Conservation (phyloP, 495 filamentous ascomycete species). For the Lentithecium fluviatile region DNA sequence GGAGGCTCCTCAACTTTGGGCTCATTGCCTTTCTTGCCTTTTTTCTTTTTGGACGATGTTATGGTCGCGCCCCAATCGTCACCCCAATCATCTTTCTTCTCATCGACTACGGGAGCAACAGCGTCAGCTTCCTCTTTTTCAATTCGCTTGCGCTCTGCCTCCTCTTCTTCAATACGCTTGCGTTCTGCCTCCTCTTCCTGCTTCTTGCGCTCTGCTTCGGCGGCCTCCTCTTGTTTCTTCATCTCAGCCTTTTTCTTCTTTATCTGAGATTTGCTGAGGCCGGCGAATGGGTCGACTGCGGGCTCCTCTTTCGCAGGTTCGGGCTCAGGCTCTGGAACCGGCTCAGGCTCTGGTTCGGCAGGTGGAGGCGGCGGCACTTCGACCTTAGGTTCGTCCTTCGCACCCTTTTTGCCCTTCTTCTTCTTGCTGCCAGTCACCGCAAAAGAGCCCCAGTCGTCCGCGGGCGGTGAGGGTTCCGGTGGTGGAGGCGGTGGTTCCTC, state of each 20-base stretch:
- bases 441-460: constrained; percentile 26
- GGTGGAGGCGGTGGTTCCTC: constrained; percentile 30
- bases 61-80: not conserved
- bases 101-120: constrained; percentile 28
- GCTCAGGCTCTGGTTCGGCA: constrained; percentile 10
- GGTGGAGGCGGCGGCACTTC: constrained; percentile 2
- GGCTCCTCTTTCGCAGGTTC: constrained; percentile 9
- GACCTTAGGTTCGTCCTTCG: constrained; percentile 5
- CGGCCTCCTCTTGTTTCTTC: not conserved
- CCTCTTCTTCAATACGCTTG: not conserved
- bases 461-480: constrained; percentile 21
- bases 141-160: not conserved
- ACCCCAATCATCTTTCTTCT: constrained; percentile 19
- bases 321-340: constrained; percentile 43
- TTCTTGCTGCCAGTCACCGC: constrained; percentile 11
- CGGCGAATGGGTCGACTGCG: not conserved
- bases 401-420: constrained; percentile 27
- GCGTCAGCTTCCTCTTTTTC: not conserved
- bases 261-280: constrained; percentile 9
- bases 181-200: not conserved
- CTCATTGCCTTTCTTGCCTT: constrained; percentile 26
- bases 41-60: constrained; percentile 28
- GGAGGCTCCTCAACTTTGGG: constrained; percentile 22
- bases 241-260: constrained; percentile 20
- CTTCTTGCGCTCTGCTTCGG: not conserved